Evolutionary conservation across 495 filamentous ascomycete genomes (phyloP), one percentile per base, ranked within the genome.

Genomic region (Hyaloscypha bicolor): DNA sequence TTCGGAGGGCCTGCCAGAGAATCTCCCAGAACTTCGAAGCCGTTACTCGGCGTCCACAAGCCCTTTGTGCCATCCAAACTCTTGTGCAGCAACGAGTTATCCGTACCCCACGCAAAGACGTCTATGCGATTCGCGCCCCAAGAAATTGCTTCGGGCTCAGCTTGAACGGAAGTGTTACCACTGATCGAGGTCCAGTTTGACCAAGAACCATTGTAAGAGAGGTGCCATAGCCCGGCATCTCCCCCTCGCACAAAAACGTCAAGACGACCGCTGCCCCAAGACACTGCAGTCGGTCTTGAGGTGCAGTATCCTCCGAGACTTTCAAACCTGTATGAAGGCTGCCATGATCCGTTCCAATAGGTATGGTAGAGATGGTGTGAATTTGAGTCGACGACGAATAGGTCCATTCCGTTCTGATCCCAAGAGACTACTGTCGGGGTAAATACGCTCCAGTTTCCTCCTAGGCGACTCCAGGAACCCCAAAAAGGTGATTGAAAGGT

Each of bases 71-170:
- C 55, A 19, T 58, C 55, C 9, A 58, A 58, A 32, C n/a, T 30
- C 19, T 58, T 58, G 19, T 58, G 55, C 6, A 58, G 55, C 5
- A 58, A 19, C 9, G 55, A 58, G 9, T 9, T 6, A 32, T 58
- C 55, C 22, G 22, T 31, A 11, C 55, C 55, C 55, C 55, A 58
- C 30, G 55, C 55, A 58, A 58, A 58, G 30, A 58, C 22, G 30
- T 58, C 55, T 29, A 58, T 29, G 30, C 55, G 55, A 32, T 31
- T 58, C 30, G 55, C 5, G 9, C 55, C 22, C 55, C 55, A 58
- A 16, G 55, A 58, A 8, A 58, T 16, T 9, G 55, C 55, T 32
- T 58, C 55, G 9, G 55, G 55, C 30, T 58, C 55, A 22, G n/a
- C 55, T 53, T 58, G 55, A 8, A 58, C 30, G 25, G 55, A 31